Base-by-base conservation (phyloP, 441 rosid species). In the Macaranga tanarius region DNA sequence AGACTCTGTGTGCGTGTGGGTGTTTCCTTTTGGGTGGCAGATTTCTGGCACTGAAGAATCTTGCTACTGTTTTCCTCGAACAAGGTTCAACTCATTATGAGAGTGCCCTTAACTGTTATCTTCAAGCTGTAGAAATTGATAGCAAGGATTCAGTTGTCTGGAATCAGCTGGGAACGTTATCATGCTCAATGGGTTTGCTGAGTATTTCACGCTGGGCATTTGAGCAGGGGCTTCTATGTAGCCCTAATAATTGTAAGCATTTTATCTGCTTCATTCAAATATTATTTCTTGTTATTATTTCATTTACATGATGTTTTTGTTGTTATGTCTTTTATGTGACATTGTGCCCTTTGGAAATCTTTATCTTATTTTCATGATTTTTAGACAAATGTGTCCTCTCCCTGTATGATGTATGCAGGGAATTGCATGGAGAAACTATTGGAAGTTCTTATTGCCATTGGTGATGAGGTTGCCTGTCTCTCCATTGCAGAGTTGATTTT, bases 161-260 rank as follows among this genome's bases (percentile, higher is more conserved):
- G 99, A 96, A 92, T 80, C 97, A 96, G 87, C 84, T 96, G 31
- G 99, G 99, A 79, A 92, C 97, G 31, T 85, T 93, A 42, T 90
- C 99, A 19, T 93, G 99, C 82, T 92, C 98, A 25, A 93, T 96
- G 97, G 97, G 97, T 56, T 76, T 84, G 75, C 81, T 93, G 79
- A 93, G 97, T 84, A 86, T 89, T 77, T 92, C 97, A 50, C 97
- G 97, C 58, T 96, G 97, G 99, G 99, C 99, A 60, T 96, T 96
- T 82, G 99, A 96, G 86, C 99, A 93, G 75, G 99, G 99, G 79
- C 97, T 96, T 82, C 69, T 93, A 52, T 93, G 99, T 85, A 96
- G 99, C 85, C 99, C 99, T 67, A 96, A 89, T 84, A 96, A 96
- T 67, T 93, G 98, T 95, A 87, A 79, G 97, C 68, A 25, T 69